These are phyloP conservation scores for Leptographium radiaticola DNA, from an alignment of 2,329 filamentous ascomycete genomes.

Conservation along the genomic window DNA sequence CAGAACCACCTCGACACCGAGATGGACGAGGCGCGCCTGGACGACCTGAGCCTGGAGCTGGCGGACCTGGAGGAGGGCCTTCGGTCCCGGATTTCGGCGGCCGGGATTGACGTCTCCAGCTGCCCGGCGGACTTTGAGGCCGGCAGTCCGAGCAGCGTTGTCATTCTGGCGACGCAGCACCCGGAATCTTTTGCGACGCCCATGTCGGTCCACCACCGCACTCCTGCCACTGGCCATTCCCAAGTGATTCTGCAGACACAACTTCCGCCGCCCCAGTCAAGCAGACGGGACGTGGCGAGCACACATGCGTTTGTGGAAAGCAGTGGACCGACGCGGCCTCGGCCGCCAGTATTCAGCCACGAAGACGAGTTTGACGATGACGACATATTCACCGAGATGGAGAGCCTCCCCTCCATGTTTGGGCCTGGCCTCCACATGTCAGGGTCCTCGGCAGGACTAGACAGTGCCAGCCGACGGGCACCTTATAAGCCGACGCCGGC, in stretches of 20 bases:
- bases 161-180: constrained; percentile 33
- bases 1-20: constrained; percentile 36
- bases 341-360: background rate
- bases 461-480: background rate
- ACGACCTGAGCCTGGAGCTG: constrained; percentile 32
- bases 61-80: constrained; percentile 29
- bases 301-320: background rate
- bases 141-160: constrained; percentile 16
- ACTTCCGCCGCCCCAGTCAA: constrained; percentile 11
- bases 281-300: background rate
- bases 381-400: constrained; percentile 10
- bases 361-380: constrained; percentile 14
- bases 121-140: constrained; percentile 11
- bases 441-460: background rate
- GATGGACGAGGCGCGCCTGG: constrained; percentile 35
- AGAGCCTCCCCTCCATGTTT: constrained; percentile 3
- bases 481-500: background rate
- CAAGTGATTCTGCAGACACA: constrained; percentile 42
- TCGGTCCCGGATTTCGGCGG: constrained; percentile 26
- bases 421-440: background rate
- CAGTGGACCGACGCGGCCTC: background rate
- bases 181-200: constrained; percentile 15
- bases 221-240: constrained; percentile 20
- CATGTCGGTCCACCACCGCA: constrained; percentile 20
- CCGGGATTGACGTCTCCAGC: constrained; percentile 24